phyloP scores from a whole-genome alignment of 2,329 filamentous ascomycete genomes.

The Microcyclosporella mali region DNA sequence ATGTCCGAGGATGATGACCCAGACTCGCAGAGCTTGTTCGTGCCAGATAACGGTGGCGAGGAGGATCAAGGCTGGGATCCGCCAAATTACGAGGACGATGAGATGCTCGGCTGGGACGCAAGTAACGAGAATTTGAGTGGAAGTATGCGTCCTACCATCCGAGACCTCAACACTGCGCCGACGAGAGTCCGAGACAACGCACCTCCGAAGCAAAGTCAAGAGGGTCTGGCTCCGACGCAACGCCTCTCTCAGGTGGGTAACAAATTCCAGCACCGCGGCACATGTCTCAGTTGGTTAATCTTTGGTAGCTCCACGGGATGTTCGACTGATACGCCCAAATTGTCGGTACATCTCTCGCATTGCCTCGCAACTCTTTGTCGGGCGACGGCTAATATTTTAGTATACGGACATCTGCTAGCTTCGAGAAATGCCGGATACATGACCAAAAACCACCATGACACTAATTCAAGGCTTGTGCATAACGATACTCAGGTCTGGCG shows the following conservation, averaged over 20 bases:
- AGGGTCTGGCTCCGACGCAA: slow-evolving; percentile 63
- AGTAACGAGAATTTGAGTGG: slow-evolving; percentile 55
- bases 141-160: slow-evolving; percentile 38
- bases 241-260: slow-evolving; percentile 60
- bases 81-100: slow-evolving; percentile 58
- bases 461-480: no score
- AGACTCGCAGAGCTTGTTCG: slow-evolving; percentile 63
- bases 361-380: no score
- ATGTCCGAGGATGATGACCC: slow-evolving; percentile 45
- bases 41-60: slow-evolving; percentile 50
- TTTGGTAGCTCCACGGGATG: slow-evolving; percentile 32
- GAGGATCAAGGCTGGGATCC: slow-evolving; percentile 70
- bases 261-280: no score
- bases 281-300: slow-evolving; percentile 16
- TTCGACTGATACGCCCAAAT: slow-evolving; percentile 30
- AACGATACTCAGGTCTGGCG: no score
- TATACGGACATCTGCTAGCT: no score
- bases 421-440: no score
- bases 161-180: slow-evolving; percentile 31
- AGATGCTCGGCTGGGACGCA: slow-evolving; percentile 68
- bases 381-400: no score
- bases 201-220: slow-evolving; percentile 9
- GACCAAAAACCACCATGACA: no score
- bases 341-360: neutral
- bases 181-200: slow-evolving; percentile 10